Conservation (phyloP, 306 rosid genomes). For the Fragaria iinumae region DNA sequence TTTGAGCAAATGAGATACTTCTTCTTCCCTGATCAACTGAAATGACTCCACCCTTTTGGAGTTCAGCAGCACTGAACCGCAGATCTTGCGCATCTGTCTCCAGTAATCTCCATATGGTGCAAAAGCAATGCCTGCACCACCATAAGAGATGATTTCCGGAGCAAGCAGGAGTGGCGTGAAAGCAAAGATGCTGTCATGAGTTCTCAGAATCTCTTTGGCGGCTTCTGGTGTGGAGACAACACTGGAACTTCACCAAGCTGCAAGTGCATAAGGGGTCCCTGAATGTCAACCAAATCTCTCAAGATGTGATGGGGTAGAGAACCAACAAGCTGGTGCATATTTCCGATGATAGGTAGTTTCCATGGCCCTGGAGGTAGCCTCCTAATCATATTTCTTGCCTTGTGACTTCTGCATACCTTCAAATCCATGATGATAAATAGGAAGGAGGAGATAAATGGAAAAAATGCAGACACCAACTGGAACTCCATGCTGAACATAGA, state of each 20-base stretch:
- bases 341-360: conserved; percentile 20
- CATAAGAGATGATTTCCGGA: conserved; percentile 16
- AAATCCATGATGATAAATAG: neutral
- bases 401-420: neutral
- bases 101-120: conserved; percentile 43
- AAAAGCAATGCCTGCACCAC: conserved; percentile 15
- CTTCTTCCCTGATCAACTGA: conserved; percentile 24
- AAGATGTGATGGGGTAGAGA: conserved; percentile 13
- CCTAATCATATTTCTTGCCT: neutral
- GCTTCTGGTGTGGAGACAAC: conserved; percentile 41
- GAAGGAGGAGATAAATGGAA: neutral
- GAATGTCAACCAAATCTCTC: conserved; percentile 17
- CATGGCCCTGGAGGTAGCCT: conserved; percentile 13
- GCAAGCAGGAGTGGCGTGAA: conserved; percentile 20
- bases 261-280: conserved; percentile 46
- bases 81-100: conserved; percentile 49
- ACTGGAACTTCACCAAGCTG: conserved; percentile 38
- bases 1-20: conserved; percentile 25
- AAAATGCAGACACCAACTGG: neutral
- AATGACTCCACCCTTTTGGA: conserved; percentile 38
- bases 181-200: conserved; percentile 35
- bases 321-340: conserved; percentile 17
- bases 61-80: conserved; percentile 32
- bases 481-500: conserved; percentile 11
- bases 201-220: conserved; percentile 35